Evolutionary conservation across 1,284 basidiomycete genomes (phyloP).

Genomic region (Apiotrichum montevideense): DNA sequence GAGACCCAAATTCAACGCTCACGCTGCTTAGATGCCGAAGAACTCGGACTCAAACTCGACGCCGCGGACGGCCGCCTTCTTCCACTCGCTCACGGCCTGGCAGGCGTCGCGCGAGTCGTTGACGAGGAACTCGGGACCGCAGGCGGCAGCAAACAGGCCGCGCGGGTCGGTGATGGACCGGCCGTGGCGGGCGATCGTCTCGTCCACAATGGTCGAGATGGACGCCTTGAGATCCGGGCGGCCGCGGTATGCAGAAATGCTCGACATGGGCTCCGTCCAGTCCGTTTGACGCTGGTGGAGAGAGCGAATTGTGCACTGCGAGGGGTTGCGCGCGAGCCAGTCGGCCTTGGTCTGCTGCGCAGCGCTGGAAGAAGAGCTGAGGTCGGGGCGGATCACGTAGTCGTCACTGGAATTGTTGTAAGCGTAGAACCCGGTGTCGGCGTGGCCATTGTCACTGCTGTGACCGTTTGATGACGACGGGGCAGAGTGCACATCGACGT

Average conservation of each 20-base stretch:
- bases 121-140: slow-evolving; percentile 38
- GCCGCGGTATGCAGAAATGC: slow-evolving; percentile 23
- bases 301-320: slow-evolving; percentile 6
- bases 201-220: slow-evolving; percentile 22
- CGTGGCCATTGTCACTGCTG: not conserved
- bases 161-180: slow-evolving; percentile 17
- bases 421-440: not conserved
- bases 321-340: slow-evolving; percentile 25
- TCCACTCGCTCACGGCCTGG: slow-evolving; percentile 20
- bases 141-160: slow-evolving; percentile 35
- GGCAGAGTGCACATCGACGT: not conserved
- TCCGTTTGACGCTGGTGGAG: slow-evolving; percentile 10
- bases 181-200: slow-evolving; percentile 21
- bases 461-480: not conserved
- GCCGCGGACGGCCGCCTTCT: slow-evolving; percentile 29
- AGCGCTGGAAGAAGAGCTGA: slow-evolving; percentile 2
- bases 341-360: slow-evolving; percentile 25
- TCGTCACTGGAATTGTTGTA: not conserved
- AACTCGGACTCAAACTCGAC: slow-evolving; percentile 41
- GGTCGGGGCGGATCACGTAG: not conserved
- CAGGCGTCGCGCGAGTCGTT: slow-evolving; percentile 27
- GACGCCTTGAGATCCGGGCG: slow-evolving; percentile 28
- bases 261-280: slow-evolving; percentile 13
- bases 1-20: not conserved
- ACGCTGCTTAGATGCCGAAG: slow-evolving; percentile 30